Conservation (phyloP, 192 early-diverging fungal species). For the Jimgerdemannia flammicorona region DNA sequence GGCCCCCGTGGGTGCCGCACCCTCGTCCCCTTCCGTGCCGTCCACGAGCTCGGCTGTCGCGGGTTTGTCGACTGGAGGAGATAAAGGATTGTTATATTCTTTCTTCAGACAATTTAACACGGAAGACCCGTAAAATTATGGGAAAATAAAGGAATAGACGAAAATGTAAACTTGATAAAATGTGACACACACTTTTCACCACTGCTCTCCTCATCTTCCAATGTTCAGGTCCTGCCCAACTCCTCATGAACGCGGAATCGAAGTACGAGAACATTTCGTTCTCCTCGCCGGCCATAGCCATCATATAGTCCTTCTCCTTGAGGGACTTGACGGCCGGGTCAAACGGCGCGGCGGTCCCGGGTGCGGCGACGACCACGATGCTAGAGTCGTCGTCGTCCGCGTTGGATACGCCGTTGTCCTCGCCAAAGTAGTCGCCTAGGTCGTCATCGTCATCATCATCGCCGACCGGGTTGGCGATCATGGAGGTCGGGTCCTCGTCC, state of each 20-base stretch:
- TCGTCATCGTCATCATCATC: slow-evolving; percentile 3
- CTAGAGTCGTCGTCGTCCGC: slow-evolving; percentile 22
- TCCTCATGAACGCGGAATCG: slow-evolving; percentile 72
- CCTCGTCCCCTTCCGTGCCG: slow-evolving; percentile 6
- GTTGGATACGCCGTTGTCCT: not conserved
- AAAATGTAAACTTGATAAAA: not conserved
- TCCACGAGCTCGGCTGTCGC: slow-evolving; percentile 17
- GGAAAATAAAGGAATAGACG: not conserved
- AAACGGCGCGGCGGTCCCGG: slow-evolving; percentile 24
- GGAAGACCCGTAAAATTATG: not conserved
- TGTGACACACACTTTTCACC: slow-evolving; percentile 25
- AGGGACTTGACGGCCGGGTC: slow-evolving; percentile 19
- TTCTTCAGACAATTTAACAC: not conserved
- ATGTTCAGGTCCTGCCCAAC: slow-evolving; percentile 94
- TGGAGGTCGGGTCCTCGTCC: not conserved
- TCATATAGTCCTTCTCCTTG: slow-evolving; percentile 49
- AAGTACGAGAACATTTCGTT: slow-evolving; percentile 84
- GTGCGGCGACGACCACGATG: slow-evolving; percentile 13
- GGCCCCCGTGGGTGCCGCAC: slow-evolving; percentile 6
- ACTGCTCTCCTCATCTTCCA: slow-evolving; percentile 65
- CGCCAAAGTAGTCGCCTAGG: not conserved
- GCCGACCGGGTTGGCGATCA: not conserved
- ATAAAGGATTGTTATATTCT: not conserved
- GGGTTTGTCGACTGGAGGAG: not conserved
- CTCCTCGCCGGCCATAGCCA: slow-evolving; percentile 41